Conservation (phyloP, 2,329 filamentous ascomycete species). For the Aspergillus eucalypticola region DNA sequence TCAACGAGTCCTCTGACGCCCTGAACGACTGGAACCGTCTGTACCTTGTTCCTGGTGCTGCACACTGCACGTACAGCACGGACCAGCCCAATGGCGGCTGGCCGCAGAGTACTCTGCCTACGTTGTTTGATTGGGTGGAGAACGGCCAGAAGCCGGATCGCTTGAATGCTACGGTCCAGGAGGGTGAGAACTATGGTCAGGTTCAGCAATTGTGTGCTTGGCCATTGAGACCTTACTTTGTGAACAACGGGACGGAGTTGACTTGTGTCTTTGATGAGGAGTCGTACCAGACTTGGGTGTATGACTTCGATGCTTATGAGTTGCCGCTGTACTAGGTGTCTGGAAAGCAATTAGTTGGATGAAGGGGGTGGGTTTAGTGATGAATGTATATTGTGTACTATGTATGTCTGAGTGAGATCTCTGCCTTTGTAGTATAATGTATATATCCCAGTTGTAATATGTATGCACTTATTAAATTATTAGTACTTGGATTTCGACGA, state of each 20-base stretch:
- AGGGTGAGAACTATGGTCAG: slow-evolving; percentile 33
- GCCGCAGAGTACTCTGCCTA: slow-evolving; percentile 50
- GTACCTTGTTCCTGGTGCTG: slow-evolving; percentile 56
- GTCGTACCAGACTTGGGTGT: not conserved
- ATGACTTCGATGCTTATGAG: not conserved
- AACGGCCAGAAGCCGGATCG: slow-evolving; percentile 47
- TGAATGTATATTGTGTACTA: not conserved
- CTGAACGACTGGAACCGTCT: slow-evolving; percentile 58
- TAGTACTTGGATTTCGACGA: too few relatives aligned
- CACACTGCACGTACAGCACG: slow-evolving; percentile 52
- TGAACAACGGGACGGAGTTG: slow-evolving; percentile 21
- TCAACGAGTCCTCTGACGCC: slow-evolving; percentile 41
- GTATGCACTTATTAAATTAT: too few relatives aligned
- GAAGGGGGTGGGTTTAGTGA: not conserved
- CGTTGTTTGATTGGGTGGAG: slow-evolving; percentile 56
- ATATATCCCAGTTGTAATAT: too few relatives aligned
- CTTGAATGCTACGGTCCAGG: slow-evolving; percentile 44
- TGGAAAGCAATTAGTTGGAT: not conserved
- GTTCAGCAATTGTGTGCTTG: slow-evolving; percentile 38
- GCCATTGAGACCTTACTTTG: slow-evolving; percentile 34
- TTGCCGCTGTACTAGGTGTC: not conserved
- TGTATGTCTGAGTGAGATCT: too few relatives aligned
- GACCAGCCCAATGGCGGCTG: slow-evolving; percentile 46
- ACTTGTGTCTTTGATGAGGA: slow-evolving; percentile 14
- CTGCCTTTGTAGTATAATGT: too few relatives aligned